Evolutionary conservation across 805 yeast genomes (phyloP).

Genomic region (Sugiyamaella marilandica): DNA sequence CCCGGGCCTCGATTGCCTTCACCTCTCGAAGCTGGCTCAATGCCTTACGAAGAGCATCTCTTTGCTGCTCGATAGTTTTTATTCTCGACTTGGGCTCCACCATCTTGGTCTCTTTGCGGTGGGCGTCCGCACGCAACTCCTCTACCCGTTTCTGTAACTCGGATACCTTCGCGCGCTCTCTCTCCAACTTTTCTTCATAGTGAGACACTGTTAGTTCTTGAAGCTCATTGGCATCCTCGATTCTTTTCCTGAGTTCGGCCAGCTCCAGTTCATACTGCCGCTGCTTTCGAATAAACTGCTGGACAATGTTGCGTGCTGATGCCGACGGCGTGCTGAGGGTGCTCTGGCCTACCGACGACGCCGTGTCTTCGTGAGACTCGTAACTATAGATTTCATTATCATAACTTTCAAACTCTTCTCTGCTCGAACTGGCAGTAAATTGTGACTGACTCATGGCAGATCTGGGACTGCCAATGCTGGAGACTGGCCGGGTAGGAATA

Average conservation of each 20-base stretch:
- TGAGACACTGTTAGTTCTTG: conserved; percentile 18
- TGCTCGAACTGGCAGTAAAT: not conserved
- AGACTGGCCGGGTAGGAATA: not conserved
- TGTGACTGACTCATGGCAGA: not conserved
- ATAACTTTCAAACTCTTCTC: not conserved
- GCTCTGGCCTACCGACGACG: not conserved
- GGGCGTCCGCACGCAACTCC: conserved; percentile 4
- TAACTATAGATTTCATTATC: not conserved
- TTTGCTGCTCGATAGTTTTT: conserved; percentile 17
- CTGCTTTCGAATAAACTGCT: not conserved
- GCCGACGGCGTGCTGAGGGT: not conserved
- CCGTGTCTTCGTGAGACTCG: not conserved
- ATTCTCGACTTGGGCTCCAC: conserved; percentile 14
- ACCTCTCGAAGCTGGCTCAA: conserved; percentile 19
- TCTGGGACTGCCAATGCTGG: not conserved
- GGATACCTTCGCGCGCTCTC: conserved; percentile 17
- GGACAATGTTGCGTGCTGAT: not conserved
- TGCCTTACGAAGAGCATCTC: conserved; percentile 23
- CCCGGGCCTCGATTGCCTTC: conserved; percentile 21
- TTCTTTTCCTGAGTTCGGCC: conserved; percentile 1
- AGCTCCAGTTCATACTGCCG: not conserved
- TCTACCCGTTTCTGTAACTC: conserved; percentile 19
- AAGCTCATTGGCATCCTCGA: conserved; percentile 21
- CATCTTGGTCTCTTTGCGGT: not conserved
- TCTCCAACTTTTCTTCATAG: conserved; percentile 23